These are phyloP conservation scores for Aspergillus avenaceus DNA, from an alignment of 495 filamentous ascomycete genomes.

Conservation along the genomic window DNA sequence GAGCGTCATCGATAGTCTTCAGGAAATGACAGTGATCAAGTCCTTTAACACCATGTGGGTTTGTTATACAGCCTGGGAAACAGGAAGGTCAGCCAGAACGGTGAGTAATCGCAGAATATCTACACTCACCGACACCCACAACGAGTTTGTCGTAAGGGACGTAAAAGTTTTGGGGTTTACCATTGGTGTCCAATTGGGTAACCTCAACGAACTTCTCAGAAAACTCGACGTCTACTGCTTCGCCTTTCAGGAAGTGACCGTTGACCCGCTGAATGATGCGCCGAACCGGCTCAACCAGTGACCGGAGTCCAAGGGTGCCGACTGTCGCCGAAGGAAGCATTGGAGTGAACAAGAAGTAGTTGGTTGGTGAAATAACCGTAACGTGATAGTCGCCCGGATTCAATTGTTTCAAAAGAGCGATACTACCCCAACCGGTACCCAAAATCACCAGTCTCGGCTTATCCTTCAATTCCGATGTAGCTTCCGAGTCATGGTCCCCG, in stretches of 20 bases:
- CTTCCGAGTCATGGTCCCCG: constrained; percentile 76
- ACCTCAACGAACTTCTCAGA: constrained; percentile 87
- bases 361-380: constrained; percentile 87
- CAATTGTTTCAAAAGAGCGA: constrained; percentile 86
- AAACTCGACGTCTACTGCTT: constrained; percentile 85
- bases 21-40: constrained; percentile 92
- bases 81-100: constrained; percentile 5
- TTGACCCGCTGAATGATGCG: constrained; percentile 70
- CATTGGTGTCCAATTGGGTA: constrained; percentile 64
- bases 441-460: constrained; percentile 91
- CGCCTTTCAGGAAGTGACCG: constrained; percentile 87
- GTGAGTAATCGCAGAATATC: neutral
- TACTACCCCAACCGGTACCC: constrained; percentile 92
- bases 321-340: constrained; percentile 97
- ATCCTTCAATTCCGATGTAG: constrained; percentile 63
- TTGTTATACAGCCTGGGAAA: constrained; percentile 71
- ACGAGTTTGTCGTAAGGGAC: constrained; percentile 99
- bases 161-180: constrained; percentile 77
- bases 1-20: constrained; percentile 89
- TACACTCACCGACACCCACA: constrained; percentile 69
- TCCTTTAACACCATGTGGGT: constrained; percentile 93
- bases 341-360: constrained; percentile 97
- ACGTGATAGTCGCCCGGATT: constrained; percentile 90
- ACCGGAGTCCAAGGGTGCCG: constrained; percentile 85
- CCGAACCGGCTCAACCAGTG: constrained; percentile 88